Conservation (phyloP, 2,329 filamentous ascomycete genomes). For the Pleoardoris graminearum region DNA sequence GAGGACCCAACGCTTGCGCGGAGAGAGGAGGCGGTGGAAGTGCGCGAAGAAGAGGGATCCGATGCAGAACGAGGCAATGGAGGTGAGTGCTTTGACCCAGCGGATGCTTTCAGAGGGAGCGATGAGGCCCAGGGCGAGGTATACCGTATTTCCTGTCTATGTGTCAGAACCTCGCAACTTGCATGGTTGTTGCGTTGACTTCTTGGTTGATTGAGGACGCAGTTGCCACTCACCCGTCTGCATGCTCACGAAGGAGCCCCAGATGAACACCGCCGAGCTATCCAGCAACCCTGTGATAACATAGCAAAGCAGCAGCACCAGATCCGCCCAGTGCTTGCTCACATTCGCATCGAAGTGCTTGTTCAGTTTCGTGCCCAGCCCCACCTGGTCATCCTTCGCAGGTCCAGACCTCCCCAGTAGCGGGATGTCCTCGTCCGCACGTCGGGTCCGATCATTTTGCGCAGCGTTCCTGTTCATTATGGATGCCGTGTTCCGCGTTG, state of each 20-base stretch:
- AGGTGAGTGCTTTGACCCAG: constrained; percentile 73
- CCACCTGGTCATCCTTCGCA: constrained; percentile 18
- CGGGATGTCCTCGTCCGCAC: constrained; percentile 37
- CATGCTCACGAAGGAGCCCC: constrained; percentile 83
- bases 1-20: constrained; percentile 67
- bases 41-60: constrained; percentile 72
- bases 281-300: constrained; percentile 77
- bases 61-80: constrained; percentile 70
- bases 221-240: constrained; percentile 64
- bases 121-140: constrained; percentile 73
- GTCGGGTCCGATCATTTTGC: constrained; percentile 7
- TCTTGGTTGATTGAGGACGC: neutral
- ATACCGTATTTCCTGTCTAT: constrained; percentile 70
- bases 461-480: constrained; percentile 20
- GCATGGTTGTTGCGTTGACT: neutral
- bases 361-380: constrained; percentile 18
- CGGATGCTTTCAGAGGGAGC: constrained; percentile 57
- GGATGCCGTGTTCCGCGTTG: constrained; percentile 8
- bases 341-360: constrained; percentile 55
- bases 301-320: constrained; percentile 72
- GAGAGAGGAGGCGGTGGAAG: constrained; percentile 66
- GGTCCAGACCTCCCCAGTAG: constrained; percentile 28
- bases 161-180: constrained; percentile 14
- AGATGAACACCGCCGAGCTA: constrained; percentile 74
- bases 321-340: constrained; percentile 65